These are phyloP conservation scores for Handroanthus guayacan DNA, from an alignment of 257 asterid species.

Conservation along the genomic window DNA sequence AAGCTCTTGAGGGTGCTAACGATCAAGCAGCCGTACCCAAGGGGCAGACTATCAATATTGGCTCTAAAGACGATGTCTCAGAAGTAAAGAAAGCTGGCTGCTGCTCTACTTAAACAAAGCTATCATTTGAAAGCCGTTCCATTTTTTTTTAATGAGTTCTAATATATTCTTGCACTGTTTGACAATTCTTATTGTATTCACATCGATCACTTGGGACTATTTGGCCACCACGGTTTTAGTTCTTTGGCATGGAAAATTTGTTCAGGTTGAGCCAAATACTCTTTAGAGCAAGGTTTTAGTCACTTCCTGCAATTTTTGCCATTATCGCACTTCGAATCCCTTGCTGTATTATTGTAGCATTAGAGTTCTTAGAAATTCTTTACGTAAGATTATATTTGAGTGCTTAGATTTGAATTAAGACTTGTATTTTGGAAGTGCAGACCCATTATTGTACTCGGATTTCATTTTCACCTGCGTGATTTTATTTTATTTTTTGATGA, in stretches of 20 bases:
- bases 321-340: not conserved
- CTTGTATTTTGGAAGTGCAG: slow-evolving; percentile 27
- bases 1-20: slow-evolving; percentile 44
- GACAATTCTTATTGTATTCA: slow-evolving; percentile 1
- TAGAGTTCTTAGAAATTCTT: slow-evolving; percentile 32
- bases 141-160: slow-evolving; percentile 16
- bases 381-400: slow-evolving; percentile 34
- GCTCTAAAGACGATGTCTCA: slow-evolving; percentile 46
- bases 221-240: slow-evolving; percentile 29
- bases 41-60: slow-evolving; percentile 45
- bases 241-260: slow-evolving; percentile 23
- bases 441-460: slow-evolving; percentile 33
- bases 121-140: not conserved
- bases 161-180: slow-evolving; percentile 1
- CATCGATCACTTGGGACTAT: slow-evolving; percentile 25
- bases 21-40: slow-evolving; percentile 47
- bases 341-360: slow-evolving; percentile 41
- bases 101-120: slow-evolving; percentile 36
- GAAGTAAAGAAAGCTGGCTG: slow-evolving; percentile 49
- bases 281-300: slow-evolving; percentile 28
- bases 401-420: slow-evolving; percentile 33
- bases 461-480: slow-evolving; percentile 23
- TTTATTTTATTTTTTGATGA: too few species aligned
- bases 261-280: slow-evolving; percentile 22
- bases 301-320: slow-evolving; percentile 18